Evolutionary conservation across 129 eudicot species (phyloP).

Genomic region (Lactuca saligna): DNA sequence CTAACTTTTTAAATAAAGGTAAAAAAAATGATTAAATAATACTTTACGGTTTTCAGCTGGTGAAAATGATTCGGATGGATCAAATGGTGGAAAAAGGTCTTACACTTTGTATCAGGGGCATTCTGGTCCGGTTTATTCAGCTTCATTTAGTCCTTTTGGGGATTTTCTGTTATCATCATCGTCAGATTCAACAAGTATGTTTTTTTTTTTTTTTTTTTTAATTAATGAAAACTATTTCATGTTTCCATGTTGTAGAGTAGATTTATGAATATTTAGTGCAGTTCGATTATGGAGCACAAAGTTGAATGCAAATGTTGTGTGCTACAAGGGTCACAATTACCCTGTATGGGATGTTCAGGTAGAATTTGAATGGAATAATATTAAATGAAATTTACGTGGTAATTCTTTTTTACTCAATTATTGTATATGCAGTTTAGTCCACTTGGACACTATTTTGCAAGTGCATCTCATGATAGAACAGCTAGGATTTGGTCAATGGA

Average conservation of each 20-base stretch:
- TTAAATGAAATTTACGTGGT: background rate
- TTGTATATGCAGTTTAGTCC: conserved; percentile 85
- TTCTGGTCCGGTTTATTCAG: conserved; percentile 93
- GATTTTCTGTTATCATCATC: conserved; percentile 97
- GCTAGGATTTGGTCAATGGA: conserved; percentile 99
- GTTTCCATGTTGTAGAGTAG: too few relatives aligned
- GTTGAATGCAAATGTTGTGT: conserved; percentile 88
- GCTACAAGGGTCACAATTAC: conserved; percentile 98
- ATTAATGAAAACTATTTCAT: background rate
- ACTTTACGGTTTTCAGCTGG: conserved; percentile 50
- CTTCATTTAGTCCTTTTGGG: conserved; percentile 82
- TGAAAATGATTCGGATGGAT: conserved; percentile 56
- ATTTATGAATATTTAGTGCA: conserved; percentile 35
- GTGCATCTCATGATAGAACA: conserved; percentile 95
- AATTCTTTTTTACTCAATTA: too few relatives aligned
- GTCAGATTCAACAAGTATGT: conserved; percentile 57
- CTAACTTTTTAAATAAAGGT: too few relatives aligned
- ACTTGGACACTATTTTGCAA: conserved; percentile 92
- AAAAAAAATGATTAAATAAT: background rate
- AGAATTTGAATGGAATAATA: conserved; percentile 3
- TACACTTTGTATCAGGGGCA: conserved; percentile 87
- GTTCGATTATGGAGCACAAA: conserved; percentile 96
- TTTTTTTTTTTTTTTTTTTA: background rate
- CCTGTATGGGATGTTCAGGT: conserved; percentile 99
- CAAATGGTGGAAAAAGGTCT: conserved; percentile 57